Evolutionary conservation across 257 asterid genomes (phyloP), one percentile per base, ranked within the genome.

Genomic region (Plectranthus barbatus): DNA sequence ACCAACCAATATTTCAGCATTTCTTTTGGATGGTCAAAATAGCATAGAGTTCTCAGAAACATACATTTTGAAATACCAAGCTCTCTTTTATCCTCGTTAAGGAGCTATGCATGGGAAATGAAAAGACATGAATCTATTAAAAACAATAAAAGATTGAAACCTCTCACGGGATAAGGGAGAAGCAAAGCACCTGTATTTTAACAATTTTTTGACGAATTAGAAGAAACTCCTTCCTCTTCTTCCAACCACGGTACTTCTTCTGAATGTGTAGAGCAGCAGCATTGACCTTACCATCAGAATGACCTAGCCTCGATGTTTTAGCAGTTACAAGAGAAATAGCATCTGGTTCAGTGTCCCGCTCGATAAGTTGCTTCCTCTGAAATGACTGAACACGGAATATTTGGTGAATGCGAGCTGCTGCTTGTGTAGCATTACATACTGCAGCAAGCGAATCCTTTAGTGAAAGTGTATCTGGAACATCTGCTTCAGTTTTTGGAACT

Each of bases 161-260:
- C 48, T 21, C 9, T 1, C 46, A 36, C 40, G 3, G 33, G 48
- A 44, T 39, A 59, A 15, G 33, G 59, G 76, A 63, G 70, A 61
- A 45, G 69, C 45, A 56, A 71, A 60, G 67, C 72, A 88, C 98
- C 98, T 91, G 98, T 71, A 91, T 91, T 80, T 83, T 88, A 54
- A 91, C 98, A 73, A 91, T 80, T 65, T 87, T 86, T 77, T 88
- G 83, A 40, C 94, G 84, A 50, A 88, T 83, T 12, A 83, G 66
- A 51, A 91, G 77, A 72, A 80, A 91, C 49, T 88, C 96, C 72
- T 79, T 84, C 19, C 96, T 79, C 81, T 80, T 88, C 80, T 77
- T 86, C 94, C 94, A 91, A 56, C 98, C 96, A 62, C 98, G 98
- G 60, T 72, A 91, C 75, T 86, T 91, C 69, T 91, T 91, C 88